Percentiles rank a stretch among this genome's conserved stretches.
phyloP scores from a whole-genome alignment of 441 rosid genomes.

The Hura crepitans region DNA sequence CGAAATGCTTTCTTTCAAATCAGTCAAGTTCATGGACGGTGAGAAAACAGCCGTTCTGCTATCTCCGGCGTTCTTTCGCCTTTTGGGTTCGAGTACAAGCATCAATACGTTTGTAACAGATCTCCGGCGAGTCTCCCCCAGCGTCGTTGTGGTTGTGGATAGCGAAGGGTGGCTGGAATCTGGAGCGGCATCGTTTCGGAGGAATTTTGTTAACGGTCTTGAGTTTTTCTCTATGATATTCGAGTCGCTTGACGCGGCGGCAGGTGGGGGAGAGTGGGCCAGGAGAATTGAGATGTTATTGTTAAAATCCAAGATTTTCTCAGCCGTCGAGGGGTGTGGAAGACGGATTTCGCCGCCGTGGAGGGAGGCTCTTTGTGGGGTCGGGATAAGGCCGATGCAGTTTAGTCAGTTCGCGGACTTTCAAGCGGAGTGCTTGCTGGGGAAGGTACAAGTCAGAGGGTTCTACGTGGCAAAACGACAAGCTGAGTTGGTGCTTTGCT shows the following conservation, averaged over 20 bases:
- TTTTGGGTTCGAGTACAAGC: constrained; percentile 38
- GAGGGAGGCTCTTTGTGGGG: constrained; percentile 65
- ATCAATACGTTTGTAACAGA: constrained; percentile 46
- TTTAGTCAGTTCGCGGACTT: constrained; percentile 78
- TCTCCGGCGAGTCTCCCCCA: constrained; percentile 50
- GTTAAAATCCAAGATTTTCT: constrained; percentile 53
- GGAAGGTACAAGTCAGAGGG: constrained; percentile 67
- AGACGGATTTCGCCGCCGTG: constrained; percentile 46
- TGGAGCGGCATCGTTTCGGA: constrained; percentile 56
- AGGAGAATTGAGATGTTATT: constrained; percentile 63
- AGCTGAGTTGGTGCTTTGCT: constrained; percentile 84
- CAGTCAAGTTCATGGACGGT: constrained; percentile 62
- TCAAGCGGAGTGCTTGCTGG: constrained; percentile 70
- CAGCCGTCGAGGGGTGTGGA: constrained; percentile 50
- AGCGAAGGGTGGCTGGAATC: constrained; percentile 62
- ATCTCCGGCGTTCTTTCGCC: constrained; percentile 61
- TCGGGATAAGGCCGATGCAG: constrained; percentile 68
- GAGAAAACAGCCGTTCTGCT: constrained; percentile 60
- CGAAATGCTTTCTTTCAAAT: constrained; percentile 67
- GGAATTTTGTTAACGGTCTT: constrained; percentile 57
- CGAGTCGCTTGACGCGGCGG: constrained; percentile 74
- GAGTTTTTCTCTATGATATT: constrained; percentile 70
- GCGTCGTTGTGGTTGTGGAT: constrained; percentile 62
- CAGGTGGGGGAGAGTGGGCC: constrained; percentile 49
- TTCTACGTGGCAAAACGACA: constrained; percentile 87